These are phyloP conservation scores for Colletotrichum tamarilloi DNA, from an alignment of 2,329 filamentous ascomycete genomes.

Conservation along the genomic window DNA sequence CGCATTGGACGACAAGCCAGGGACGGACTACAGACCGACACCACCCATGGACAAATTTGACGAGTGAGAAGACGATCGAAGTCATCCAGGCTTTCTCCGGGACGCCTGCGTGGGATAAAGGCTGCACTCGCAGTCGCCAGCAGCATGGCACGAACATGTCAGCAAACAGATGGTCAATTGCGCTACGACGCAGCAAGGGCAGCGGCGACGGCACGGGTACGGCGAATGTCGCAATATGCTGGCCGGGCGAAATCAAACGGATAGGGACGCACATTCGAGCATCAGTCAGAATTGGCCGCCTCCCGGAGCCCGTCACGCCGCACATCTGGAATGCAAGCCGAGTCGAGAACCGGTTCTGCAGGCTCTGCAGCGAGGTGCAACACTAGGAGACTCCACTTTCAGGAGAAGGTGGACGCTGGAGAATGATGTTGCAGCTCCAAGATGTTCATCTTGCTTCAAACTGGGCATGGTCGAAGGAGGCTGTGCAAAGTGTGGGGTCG, in stretches of 20 bases:
- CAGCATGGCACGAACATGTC: background rate
- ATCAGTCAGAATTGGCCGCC: background rate
- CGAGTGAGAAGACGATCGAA: background rate
- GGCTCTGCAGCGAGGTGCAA: conserved; percentile 16
- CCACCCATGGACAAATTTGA: background rate
- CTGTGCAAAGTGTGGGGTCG: conserved; percentile 37
- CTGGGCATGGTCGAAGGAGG: conserved; percentile 35
- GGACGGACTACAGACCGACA: conserved; percentile 9
- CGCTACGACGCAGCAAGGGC: background rate
- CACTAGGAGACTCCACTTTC: conserved; percentile 26
- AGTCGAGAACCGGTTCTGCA: conserved; percentile 30
- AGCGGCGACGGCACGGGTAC: background rate
- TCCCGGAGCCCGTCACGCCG: conserved; percentile 5
- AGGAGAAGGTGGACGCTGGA: conserved; percentile 33
- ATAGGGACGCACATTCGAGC: background rate
- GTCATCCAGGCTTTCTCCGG: background rate
- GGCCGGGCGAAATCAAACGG: background rate
- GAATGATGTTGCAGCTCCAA: conserved; percentile 32
- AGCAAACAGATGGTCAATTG: conserved; percentile 8
- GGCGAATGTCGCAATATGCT: conserved; percentile 15
- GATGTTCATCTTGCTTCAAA: conserved; percentile 36
- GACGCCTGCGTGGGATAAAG: conserved; percentile 11
- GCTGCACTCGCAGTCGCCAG: background rate
- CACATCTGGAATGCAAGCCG: conserved; percentile 19
- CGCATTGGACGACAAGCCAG: conserved; percentile 15